Percentiles rank a stretch among this genome's conserved stretches.
Evolutionary conservation across 2,329 filamentous ascomycete species (phyloP).

Genomic region (Paracamarosporium sp.): DNA sequence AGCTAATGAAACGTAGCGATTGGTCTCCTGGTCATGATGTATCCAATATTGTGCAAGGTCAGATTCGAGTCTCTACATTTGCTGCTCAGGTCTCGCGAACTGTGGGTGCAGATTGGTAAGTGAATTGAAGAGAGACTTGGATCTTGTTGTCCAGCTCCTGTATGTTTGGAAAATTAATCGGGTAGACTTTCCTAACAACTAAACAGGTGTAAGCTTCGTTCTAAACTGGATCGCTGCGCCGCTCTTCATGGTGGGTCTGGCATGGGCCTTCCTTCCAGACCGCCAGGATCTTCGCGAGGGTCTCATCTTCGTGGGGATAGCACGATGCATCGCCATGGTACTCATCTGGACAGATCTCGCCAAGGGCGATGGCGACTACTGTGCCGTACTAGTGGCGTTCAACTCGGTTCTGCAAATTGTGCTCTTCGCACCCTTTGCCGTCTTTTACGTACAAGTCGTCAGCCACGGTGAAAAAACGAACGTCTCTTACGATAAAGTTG

Average conservation of each 20-base stretch:
- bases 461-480: conserved; percentile 54
- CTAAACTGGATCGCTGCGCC: conserved; percentile 86
- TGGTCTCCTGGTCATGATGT: conserved; percentile 91
- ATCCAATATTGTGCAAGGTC: conserved; percentile 88
- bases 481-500: conserved; percentile 70
- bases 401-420: conserved; percentile 58
- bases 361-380: conserved; percentile 80
- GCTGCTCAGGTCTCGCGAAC: conserved; percentile 63
- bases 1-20: conserved; percentile 61
- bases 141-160: conserved; percentile 63
- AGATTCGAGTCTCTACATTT: conserved; percentile 76
- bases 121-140: background rate
- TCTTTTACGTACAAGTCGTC: conserved; percentile 70
- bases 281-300: conserved; percentile 63
- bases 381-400: conserved; percentile 65
- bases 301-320: conserved; percentile 82
- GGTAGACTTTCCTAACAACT: background rate
- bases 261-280: conserved; percentile 63
- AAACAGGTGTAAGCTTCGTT: conserved; percentile 67
- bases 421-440: conserved; percentile 54
- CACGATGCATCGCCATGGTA: conserved; percentile 88
- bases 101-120: conserved; percentile 61
- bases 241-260: conserved; percentile 77
- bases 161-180: background rate
- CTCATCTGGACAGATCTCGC: conserved; percentile 81